A percentile compares a stretch with the other conserved stretches of the same genome.
Evolutionary conservation across 129 eudicot species (phyloP).

Genomic region (Helianthus annuus): DNA sequence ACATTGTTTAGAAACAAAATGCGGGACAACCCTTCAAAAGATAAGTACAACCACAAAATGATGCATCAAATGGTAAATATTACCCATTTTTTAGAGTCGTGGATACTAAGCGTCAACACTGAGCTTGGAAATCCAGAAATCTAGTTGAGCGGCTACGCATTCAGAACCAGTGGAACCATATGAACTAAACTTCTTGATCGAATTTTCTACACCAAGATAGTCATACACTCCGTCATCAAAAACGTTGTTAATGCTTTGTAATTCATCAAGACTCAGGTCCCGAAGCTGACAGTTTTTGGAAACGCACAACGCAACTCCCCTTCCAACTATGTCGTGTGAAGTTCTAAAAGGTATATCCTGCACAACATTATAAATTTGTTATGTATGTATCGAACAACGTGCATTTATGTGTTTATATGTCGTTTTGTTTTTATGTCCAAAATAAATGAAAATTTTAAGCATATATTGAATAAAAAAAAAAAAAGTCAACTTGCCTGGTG

Average conservation of each 20-base stretch:
- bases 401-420: not conserved
- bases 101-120: slow-evolving; percentile 15
- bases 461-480: not conserved
- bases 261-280: slow-evolving; percentile 74
- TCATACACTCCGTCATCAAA: slow-evolving; percentile 76
- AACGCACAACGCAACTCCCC: slow-evolving; percentile 88
- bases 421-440: not conserved
- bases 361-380: slow-evolving; percentile 9
- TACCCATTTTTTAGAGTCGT: not conserved
- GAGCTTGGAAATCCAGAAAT: slow-evolving; percentile 64
- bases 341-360: slow-evolving; percentile 93
- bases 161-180: slow-evolving; percentile 97
- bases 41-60: not conserved
- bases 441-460: not conserved
- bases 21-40: not conserved
- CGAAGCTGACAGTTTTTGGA: slow-evolving; percentile 62
- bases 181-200: slow-evolving; percentile 85
- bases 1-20: not conserved
- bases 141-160: slow-evolving; percentile 82
- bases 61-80: not conserved
- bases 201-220: slow-evolving; percentile 85
- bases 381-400: not conserved
- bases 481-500: slow-evolving; percentile 61
- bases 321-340: slow-evolving; percentile 91
- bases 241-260: slow-evolving; percentile 46